Conservation (phyloP, 768 basidiomycete genomes). For the Floccularia luteovirens region DNA sequence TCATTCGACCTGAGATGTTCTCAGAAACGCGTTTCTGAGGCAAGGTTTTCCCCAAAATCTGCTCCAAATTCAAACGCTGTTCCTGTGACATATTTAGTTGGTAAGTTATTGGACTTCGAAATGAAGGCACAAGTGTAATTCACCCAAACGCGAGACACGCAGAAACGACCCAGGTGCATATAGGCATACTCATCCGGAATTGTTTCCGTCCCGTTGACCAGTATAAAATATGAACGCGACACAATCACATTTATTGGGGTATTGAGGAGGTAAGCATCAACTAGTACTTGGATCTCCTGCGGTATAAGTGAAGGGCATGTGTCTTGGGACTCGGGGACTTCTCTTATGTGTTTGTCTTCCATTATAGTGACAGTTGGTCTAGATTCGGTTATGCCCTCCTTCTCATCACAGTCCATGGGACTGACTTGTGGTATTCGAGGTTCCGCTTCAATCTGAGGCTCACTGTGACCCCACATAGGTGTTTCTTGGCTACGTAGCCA, state of each 20-base stretch:
- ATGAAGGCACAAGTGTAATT: conserved; percentile 3
- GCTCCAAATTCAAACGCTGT: conserved; percentile 4
- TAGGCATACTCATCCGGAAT: conserved; percentile 30
- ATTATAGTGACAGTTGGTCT: no score
- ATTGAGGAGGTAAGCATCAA: conserved; percentile 28
- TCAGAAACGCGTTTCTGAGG: neutral
- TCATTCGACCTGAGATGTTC: conserved; percentile 21
- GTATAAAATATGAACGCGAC: conserved; percentile 18
- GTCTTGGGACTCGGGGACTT: no score
- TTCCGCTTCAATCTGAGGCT: no score
- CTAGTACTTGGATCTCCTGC: conserved; percentile 30
- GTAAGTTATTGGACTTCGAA: neutral
- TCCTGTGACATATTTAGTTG: conserved; percentile 11
- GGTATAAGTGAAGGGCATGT: conserved; percentile 26
- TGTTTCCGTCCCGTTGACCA: conserved; percentile 16
- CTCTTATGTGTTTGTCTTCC: neutral
- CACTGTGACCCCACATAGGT: no score
- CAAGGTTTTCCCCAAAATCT: neutral
- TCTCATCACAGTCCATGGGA: no score
- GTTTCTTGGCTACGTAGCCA: no score
- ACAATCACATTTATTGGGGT: conserved; percentile 34
- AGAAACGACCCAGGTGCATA: conserved; percentile 39
- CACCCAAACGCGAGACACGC: conserved; percentile 31
- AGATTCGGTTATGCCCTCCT: no score
- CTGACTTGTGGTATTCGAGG: no score